A percentile compares a stretch with the other conserved stretches of the same genome.
Evolutionary conservation across 2,329 filamentous ascomycete genomes (phyloP).

Genomic region (Blastomyces silverae): DNA sequence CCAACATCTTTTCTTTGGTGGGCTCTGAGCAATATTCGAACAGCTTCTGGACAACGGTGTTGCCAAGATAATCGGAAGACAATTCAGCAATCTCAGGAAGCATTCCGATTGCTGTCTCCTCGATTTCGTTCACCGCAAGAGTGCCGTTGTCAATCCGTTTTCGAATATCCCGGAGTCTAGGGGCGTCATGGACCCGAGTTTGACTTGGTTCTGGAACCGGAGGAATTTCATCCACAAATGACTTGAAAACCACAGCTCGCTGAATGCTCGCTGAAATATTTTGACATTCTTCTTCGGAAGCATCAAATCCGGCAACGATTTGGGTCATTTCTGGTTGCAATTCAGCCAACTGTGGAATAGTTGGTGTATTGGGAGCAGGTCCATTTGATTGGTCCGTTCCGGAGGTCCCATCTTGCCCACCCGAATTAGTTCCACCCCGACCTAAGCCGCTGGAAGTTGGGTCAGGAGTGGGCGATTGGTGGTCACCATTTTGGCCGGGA

Average conservation of each 20-base stretch:
- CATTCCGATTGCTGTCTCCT: slow-evolving; percentile 88
- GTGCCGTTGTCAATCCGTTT: slow-evolving; percentile 97
- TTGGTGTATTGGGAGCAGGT: slow-evolving; percentile 38
- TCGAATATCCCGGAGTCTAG: slow-evolving; percentile 87
- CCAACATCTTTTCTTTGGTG: slow-evolving; percentile 84
- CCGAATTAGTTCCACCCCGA: slow-evolving; percentile 18
- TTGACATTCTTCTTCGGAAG: slow-evolving; percentile 66
- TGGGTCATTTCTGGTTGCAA: slow-evolving; percentile 75
- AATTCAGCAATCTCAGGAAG: slow-evolving; percentile 93
- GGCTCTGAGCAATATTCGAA: slow-evolving; percentile 93
- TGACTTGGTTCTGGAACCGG: slow-evolving; percentile 80
- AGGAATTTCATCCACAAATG: slow-evolving; percentile 78
- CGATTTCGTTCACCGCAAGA: slow-evolving; percentile 77
- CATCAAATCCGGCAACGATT: slow-evolving; percentile 85
- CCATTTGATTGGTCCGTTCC: slow-evolving; percentile 28
- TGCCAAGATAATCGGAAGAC: slow-evolving; percentile 91
- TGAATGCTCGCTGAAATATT: slow-evolving; percentile 69
- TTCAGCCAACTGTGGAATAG: slow-evolving; percentile 65
- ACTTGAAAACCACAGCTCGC: slow-evolving; percentile 65
- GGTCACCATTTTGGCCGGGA: slow-evolving; percentile 78
- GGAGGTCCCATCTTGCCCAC: slow-evolving; percentile 21
- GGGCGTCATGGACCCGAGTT: slow-evolving; percentile 83
- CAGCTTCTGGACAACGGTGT: slow-evolving; percentile 98
- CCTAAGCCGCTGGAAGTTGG: slow-evolving; percentile 51
- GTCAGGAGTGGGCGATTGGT: slow-evolving; percentile 85